Base-by-base conservation (phyloP, 345 rosid genomes). In the Acer negundo region DNA sequence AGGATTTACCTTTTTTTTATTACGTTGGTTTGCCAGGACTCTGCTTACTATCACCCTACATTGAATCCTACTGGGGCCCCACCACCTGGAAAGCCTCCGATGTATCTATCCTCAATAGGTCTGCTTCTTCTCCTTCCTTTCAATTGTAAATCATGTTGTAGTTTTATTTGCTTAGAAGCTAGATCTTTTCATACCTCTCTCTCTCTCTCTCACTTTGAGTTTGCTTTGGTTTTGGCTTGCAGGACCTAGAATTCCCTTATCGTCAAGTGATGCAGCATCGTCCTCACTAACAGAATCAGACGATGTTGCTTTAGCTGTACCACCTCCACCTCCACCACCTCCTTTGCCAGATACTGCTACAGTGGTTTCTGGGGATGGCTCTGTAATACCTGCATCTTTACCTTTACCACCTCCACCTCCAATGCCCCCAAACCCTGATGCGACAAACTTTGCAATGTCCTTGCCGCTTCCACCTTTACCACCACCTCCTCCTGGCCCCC, bases 11-110 rank as follows among this genome's bases (percentile, higher is more conserved):
- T 17, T 23, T 35, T 24, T 44, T 26, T 69, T 15, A 63, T 65
- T 53, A 55, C 40, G 78, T 80, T 77, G 73, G 40, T 77, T 13
- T 61, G 89, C 79, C 89, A 96, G 99, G 99, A 94, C 86, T 96
- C 99, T 80, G 98, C 93, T 72, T 96, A 96, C 75, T 96, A 90
- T 84, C 99, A 94, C 73, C 97, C 99, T 70, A 91, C 98, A 3
- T 83, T 96, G 81, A 96, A 96, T 87, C 99, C 99, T 2, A 91
- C 97, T 16, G 99, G 99, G 23, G 98, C 98, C 53, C 98, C 99
- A 55, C 99, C 98, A 46, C 99, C 99, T 51, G 99, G 99, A 83
- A 96, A 96, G 81, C 98, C 97, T 72, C 99, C 97, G 6, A 91
- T 92, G 98, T 96, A 92, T 76, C 87, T 91, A 72, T 92, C 99